Base-by-base conservation (phyloP, 805 yeast species). In the Cyberlindnera amylophila region DNA sequence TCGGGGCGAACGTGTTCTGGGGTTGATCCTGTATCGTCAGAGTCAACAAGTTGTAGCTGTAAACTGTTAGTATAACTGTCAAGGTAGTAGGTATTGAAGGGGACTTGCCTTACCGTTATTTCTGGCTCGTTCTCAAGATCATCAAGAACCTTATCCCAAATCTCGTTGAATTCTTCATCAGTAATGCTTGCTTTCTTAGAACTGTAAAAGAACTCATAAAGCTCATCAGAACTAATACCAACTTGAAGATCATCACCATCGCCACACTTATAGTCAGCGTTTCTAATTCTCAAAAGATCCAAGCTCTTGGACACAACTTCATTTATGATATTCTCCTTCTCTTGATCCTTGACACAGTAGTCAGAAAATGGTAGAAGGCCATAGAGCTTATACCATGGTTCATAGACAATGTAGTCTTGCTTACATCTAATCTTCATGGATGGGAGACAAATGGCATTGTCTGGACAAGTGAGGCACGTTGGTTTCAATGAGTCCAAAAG, bases 31-130 rank as follows among this genome's bases (percentile, higher is more conserved):
- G 71, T 35, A 71, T 65, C 34, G 76, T 69, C 54, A 70, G 50
- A 34, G 61, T 57, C 42, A 62, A 56, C 44, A 58, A 38, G 45
- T 51, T 51, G 55, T 46, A 52, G 32, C 58, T 51, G 42, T 23
- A 18, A 3, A 11, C 5, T 12, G 62, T 59, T 59, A 59, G 64
- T 57, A 46, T 18, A 16, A 27, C 26, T 16, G 28, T n/a, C 11
- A 10, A 16, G 47, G 38, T 4, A 27, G 8, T 27, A 12, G 30
- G 14, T 5, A 36, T 41, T 31, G 24, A 42, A 61, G 59, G 56
- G 39, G 74, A 81, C 86, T 74, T 80, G 86, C 86, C 93, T 82
- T 76, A 84, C 83, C 65, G 74, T 78, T 59, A 82, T 72, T 61
- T 80, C 86, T 33, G 85, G 82, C 65, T 82, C 84, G 42, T 68